A percentile compares a stretch with the other conserved stretches of the same genome.
These are phyloP conservation scores for Epichloe typhina DNA, from an alignment of 2,329 filamentous ascomycete genomes.

Conservation along the genomic window DNA sequence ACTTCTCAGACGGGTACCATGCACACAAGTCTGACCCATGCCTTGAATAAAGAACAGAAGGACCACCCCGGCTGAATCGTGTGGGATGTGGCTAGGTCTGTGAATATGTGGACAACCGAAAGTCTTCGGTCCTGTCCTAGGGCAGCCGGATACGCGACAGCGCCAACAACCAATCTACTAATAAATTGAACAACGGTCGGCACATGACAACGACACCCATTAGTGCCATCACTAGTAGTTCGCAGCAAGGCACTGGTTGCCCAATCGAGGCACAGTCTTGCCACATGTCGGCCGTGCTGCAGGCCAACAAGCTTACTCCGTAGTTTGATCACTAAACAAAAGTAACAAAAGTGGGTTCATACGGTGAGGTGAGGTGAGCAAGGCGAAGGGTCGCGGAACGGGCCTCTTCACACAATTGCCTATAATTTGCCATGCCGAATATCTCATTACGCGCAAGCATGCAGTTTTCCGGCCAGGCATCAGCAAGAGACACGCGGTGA, in stretches of 20 bases:
- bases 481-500: neutral
- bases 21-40: neutral
- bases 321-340: neutral
- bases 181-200: neutral
- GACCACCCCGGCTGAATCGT: neutral
- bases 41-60: neutral
- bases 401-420: neutral
- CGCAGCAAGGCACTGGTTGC: too few species aligned
- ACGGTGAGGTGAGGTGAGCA: too few species aligned
- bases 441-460: neutral
- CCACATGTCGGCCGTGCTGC: neutral
- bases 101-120: conserved; percentile 4
- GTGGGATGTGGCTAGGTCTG: conserved; percentile 1
- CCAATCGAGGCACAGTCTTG: too few species aligned
- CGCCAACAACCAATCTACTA: neutral
- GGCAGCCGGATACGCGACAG: neutral
- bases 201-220: neutral
- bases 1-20: neutral
- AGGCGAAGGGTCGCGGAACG: too few species aligned
- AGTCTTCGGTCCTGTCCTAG: conserved; percentile 5
- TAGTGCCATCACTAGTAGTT: too few species aligned
- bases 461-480: neutral
- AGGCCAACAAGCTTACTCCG: too few species aligned
- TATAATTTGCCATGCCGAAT: too few species aligned
- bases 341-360: neutral